Percentiles rank a stretch among this genome's conserved stretches.
Conservation (phyloP, 192 early-diverging fungal genomes). For the Ambispora gerdemannii region DNA sequence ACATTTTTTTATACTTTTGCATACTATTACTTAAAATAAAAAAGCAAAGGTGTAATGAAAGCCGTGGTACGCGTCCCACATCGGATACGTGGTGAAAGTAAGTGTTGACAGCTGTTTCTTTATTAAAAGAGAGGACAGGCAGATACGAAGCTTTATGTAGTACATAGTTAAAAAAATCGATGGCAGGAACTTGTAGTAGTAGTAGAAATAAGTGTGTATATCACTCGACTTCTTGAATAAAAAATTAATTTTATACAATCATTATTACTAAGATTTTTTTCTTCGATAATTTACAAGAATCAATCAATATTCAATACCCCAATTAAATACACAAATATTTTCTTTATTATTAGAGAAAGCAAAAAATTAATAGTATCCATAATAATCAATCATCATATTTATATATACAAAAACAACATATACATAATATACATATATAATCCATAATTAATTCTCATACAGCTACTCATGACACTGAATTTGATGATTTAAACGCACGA, state of each 20-base stretch:
- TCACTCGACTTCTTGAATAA: no score
- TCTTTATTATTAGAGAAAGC: background rate
- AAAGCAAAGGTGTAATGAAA: background rate
- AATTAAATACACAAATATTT: background rate
- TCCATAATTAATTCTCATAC: background rate
- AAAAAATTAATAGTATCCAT: no score
- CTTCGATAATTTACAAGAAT: no score
- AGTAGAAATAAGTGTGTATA: no score
- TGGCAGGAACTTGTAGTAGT: no score
- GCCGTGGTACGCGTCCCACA: background rate
- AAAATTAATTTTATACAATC: no score
- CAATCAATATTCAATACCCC: no score
- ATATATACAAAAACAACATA: background rate
- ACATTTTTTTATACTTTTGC: no score
- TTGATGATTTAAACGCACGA: slow-evolving; percentile 3
- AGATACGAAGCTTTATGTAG: no score
- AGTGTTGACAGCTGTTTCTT: background rate
- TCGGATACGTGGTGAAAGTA: background rate
- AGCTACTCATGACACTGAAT: slow-evolving; percentile 16
- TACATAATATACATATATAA: background rate
- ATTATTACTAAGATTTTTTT: no score
- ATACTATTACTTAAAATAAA: no score
- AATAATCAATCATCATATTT: background rate
- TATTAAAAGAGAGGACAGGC: background rate
- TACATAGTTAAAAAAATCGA: no score